phyloP scores from a whole-genome alignment of 805 yeast species.

The Brettanomyces anomalus region DNA sequence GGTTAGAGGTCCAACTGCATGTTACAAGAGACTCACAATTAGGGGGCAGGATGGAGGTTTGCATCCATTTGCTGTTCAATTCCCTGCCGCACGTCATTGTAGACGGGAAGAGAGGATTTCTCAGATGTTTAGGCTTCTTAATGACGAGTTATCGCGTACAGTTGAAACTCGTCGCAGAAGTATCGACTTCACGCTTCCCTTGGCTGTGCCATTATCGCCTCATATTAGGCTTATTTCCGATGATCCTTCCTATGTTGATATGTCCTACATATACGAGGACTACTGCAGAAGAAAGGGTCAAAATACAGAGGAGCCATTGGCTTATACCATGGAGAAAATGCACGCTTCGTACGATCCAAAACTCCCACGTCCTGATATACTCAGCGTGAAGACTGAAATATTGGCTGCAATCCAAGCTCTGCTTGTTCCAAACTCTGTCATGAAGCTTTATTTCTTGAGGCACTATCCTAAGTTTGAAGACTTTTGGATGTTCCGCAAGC shows the following conservation, averaged over 20 bases:
- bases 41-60: conserved; percentile 90
- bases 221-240: conserved; percentile 86
- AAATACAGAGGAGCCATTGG: conserved; percentile 83
- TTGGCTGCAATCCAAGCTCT: conserved; percentile 81
- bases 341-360: conserved; percentile 92
- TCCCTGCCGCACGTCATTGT: conserved; percentile 95
- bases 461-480: conserved; percentile 77
- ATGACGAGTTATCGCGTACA: conserved; percentile 66
- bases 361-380: conserved; percentile 84
- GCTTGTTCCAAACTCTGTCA: conserved; percentile 75
- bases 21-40: conserved; percentile 80
- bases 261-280: conserved; percentile 81
- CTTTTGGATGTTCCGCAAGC: conserved; percentile 95
- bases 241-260: conserved; percentile 63
- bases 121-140: conserved; percentile 85
- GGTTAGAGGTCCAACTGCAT: conserved; percentile 82
- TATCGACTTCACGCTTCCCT: conserved; percentile 77
- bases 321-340: conserved; percentile 74
- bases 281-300: conserved; percentile 66
- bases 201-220: conserved; percentile 90
- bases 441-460: conserved; percentile 67
- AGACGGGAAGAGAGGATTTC: conserved; percentile 92
- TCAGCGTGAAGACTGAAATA: conserved; percentile 85
- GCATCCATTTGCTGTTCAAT: conserved; percentile 92
- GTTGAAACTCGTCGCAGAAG: conserved; percentile 85